Conservation (phyloP, 176 grass and related monocot species). For the Eremochloa ophiuroides region DNA sequence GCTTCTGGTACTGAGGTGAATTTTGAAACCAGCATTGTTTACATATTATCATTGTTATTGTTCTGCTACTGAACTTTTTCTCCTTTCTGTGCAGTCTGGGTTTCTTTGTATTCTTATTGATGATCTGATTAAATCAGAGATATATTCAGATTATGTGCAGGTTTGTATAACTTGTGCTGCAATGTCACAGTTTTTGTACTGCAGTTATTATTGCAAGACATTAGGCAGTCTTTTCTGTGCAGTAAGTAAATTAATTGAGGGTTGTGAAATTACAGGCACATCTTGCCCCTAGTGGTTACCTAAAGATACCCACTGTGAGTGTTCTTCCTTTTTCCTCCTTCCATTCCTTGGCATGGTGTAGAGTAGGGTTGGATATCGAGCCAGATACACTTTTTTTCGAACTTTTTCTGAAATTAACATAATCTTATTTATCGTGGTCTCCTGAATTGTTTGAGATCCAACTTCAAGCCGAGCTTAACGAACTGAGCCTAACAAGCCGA, state of each 20-base stretch:
- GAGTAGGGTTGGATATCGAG: neutral
- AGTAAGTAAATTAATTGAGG: slow-evolving; percentile 19
- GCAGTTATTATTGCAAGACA: neutral
- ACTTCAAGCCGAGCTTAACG: no score
- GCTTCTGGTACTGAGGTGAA: neutral
- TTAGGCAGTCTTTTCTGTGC: neutral
- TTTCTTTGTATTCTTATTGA: slow-evolving; percentile 70
- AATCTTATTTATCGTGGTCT: no score
- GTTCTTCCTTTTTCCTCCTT: neutral
- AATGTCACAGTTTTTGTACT: slow-evolving; percentile 3
- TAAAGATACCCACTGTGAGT: slow-evolving; percentile 94
- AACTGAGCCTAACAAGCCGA: no score
- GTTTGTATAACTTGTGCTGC: slow-evolving; percentile 36
- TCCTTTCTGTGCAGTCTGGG: slow-evolving; percentile 31
- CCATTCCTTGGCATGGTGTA: neutral
- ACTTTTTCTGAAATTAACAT: no score
- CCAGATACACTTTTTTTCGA: no score
- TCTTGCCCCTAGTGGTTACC: slow-evolving; percentile 85
- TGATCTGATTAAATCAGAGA: slow-evolving; percentile 70
- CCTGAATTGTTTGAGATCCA: no score
- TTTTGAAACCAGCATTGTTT: slow-evolving; percentile 7
- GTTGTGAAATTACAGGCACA: slow-evolving; percentile 66
- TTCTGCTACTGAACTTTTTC: slow-evolving; percentile 10
- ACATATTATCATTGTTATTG: neutral
- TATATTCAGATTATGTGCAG: slow-evolving; percentile 92